Percentiles rank a stretch among this genome's conserved stretches.
phyloP scores from a whole-genome alignment of 2,329 filamentous ascomycete genomes.

The Fusarium siculi region DNA sequence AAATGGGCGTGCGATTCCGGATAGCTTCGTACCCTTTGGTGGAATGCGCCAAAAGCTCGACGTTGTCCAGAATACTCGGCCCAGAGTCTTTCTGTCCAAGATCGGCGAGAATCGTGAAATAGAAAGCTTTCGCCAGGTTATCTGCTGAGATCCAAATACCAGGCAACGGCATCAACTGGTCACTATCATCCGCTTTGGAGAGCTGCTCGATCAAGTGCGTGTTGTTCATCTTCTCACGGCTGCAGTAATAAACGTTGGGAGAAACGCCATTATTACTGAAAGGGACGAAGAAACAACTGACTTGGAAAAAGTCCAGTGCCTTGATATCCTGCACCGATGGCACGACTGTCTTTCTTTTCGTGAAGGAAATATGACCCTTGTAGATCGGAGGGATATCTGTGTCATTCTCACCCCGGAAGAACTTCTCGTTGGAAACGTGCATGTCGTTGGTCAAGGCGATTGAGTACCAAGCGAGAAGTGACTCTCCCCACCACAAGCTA shows the following conservation, averaged over 20 bases:
- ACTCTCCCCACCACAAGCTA: neutral
- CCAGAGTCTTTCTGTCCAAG: neutral
- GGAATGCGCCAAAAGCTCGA: neutral
- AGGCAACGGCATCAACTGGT: neutral
- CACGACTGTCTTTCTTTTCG: neutral
- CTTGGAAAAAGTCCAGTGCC: neutral
- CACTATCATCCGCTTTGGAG: neutral
- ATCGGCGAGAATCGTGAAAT: neutral
- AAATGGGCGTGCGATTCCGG: neutral
- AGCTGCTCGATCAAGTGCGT: neutral
- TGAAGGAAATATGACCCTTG: neutral
- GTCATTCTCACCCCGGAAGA: neutral
- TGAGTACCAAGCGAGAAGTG: neutral
- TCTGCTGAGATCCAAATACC: neutral
- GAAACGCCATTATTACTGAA: neutral
- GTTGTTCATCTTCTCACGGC: neutral
- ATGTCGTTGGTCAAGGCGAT: neutral
- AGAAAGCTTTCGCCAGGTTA: neutral
- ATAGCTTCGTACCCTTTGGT: neutral
- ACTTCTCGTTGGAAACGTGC: neutral
- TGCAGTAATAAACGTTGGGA: neutral
- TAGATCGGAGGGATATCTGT: neutral
- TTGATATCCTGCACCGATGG: neutral
- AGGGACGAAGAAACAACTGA: neutral
- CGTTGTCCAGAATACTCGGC: fast-evolving